Conservation (phyloP, 2,329 filamentous ascomycete species). For the Neofusicoccum sp. region DNA sequence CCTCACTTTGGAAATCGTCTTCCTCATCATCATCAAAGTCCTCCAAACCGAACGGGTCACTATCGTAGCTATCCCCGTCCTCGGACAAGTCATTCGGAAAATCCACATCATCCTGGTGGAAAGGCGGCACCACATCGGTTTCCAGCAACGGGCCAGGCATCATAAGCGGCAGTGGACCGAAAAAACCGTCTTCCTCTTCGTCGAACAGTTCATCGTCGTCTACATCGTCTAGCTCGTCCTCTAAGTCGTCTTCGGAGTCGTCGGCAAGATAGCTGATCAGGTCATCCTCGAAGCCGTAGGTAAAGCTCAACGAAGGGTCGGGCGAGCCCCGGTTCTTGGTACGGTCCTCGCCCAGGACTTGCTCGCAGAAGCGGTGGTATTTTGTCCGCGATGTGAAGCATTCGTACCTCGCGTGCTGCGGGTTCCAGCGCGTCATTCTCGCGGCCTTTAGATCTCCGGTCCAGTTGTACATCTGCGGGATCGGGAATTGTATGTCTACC, state of each 20-base stretch:
- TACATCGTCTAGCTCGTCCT: no score
- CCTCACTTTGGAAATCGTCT: no score
- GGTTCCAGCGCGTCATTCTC: neutral
- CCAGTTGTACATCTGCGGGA: slow-evolving; percentile 10
- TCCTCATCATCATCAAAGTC: neutral
- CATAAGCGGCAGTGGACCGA: no score
- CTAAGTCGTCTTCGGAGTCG: neutral
- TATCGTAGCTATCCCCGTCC: neutral
- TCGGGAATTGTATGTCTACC: neutral
- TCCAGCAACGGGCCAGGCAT: no score
- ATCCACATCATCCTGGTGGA: no score
- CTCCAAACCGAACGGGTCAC: neutral
- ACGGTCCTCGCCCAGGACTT: neutral
- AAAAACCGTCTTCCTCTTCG: neutral
- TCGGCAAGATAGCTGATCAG: slow-evolving; percentile 3
- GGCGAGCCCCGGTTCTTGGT: neutral
- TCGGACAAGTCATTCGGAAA: neutral
- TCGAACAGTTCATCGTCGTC: neutral
- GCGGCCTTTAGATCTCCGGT: neutral
- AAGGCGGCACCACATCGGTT: no score
- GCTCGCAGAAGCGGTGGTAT: slow-evolving; percentile 10
- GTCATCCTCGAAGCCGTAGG: slow-evolving; percentile 1
- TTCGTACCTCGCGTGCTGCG: neutral
- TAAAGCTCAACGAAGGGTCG: neutral
- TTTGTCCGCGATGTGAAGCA: neutral